Evolutionary conservation across 169 alveolate genomes (phyloP).

Genomic region (Babesia ovis): DNA sequence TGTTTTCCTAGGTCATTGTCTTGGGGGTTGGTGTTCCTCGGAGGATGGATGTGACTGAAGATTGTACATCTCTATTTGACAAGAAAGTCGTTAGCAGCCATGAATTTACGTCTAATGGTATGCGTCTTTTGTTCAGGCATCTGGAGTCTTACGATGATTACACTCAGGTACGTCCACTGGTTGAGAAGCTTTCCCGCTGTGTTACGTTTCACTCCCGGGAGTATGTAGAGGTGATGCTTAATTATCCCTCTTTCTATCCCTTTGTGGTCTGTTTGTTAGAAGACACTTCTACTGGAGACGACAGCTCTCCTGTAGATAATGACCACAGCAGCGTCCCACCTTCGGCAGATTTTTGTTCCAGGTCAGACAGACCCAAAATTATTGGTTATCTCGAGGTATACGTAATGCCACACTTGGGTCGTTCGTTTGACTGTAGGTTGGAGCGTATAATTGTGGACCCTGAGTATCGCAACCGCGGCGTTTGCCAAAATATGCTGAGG

Average conservation of each 20-base stretch:
- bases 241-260: constrained; percentile 48
- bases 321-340: not conserved
- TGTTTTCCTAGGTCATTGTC: too few relatives aligned
- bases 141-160: constrained; percentile 64
- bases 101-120: constrained; percentile 17
- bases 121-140: constrained; percentile 24
- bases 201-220: constrained; percentile 16
- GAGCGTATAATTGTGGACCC: constrained; percentile 74
- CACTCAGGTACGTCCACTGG: constrained; percentile 46
- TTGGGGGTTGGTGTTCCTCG: not conserved
- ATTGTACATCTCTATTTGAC: not conserved
- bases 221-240: constrained; percentile 47
- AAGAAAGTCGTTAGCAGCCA: not conserved
- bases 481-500: constrained; percentile 63
- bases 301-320: not conserved
- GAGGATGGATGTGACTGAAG: not conserved
- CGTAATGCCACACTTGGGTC: constrained; percentile 76
- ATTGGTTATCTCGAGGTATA: constrained; percentile 76
- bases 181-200: constrained; percentile 43
- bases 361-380: constrained; percentile 13
- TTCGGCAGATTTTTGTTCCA: not conserved
- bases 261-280: constrained; percentile 25
- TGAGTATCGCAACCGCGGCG: constrained; percentile 67
- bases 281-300: not conserved
- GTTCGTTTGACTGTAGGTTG: constrained; percentile 73